Evolutionary conservation across 2,329 filamentous ascomycete species (phyloP).

Genomic region (Trichoderma guizhouense): DNA sequence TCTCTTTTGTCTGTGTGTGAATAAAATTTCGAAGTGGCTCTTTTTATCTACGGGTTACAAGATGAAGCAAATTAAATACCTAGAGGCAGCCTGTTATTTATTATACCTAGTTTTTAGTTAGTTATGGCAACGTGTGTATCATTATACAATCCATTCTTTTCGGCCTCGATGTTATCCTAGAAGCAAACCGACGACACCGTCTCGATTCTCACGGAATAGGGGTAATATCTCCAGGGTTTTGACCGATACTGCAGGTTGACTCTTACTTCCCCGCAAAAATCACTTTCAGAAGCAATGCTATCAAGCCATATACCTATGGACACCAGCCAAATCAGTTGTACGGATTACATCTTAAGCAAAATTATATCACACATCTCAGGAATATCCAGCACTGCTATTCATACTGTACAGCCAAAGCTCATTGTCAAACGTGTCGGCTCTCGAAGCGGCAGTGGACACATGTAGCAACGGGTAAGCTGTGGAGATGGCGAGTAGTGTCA

Average conservation of each 20-base stretch:
- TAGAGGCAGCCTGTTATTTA: not conserved
- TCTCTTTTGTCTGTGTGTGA: not conserved
- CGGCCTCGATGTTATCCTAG: not conserved
- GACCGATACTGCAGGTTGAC: not conserved
- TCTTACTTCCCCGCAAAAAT: not conserved
- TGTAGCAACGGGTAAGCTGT: not conserved
- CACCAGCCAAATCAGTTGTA: not conserved
- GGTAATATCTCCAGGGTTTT: not conserved
- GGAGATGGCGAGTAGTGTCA: not conserved
- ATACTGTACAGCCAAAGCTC: not conserved
- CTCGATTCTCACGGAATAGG: not conserved
- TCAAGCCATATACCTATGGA: too few relatives aligned
- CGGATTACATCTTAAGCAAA: not conserved
- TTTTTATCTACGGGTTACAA: not conserved
- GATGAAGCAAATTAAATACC: not conserved
- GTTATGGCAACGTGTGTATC: not conserved
- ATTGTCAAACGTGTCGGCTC: not conserved
- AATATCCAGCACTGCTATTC: not conserved
- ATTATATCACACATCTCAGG: not conserved
- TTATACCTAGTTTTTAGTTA: slow-evolving; percentile 3
- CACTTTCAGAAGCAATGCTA: not conserved
- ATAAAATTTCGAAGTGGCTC: not conserved
- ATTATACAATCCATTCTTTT: not conserved
- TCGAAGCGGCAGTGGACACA: not conserved
- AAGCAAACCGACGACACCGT: not conserved